Evolutionary conservation across 345 rosid genomes (phyloP).

Genomic region (Aquilaria sinensis): DNA sequence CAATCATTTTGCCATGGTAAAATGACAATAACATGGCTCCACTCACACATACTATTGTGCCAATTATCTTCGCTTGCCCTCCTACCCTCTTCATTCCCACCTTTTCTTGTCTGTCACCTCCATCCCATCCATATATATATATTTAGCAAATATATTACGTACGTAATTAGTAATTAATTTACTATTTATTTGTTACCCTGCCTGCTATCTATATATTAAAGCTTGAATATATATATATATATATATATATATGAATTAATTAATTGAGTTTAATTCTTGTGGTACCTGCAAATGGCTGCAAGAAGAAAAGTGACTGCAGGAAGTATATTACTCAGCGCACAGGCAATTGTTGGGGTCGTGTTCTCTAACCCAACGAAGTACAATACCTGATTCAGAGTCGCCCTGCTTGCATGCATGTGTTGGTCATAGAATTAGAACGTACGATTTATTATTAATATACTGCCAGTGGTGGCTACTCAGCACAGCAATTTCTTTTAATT

Average conservation of each 20-base stretch:
- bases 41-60: slow-evolving; percentile 69
- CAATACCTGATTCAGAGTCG: slow-evolving; percentile 65
- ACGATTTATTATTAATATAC: no score
- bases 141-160: no score
- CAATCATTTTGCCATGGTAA: slow-evolving; percentile 62
- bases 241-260: background rate
- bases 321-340: slow-evolving; percentile 70
- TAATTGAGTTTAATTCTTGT: background rate
- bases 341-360: slow-evolving; percentile 77
- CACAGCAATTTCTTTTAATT: no score
- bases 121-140: background rate
- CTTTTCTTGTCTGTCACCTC: slow-evolving; percentile 56
- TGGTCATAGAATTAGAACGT: no score
- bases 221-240: no score
- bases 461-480: no score
- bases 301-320: slow-evolving; percentile 78
- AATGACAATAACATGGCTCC: slow-evolving; percentile 95
- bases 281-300: slow-evolving; percentile 70
- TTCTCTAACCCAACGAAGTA: slow-evolving; percentile 73
- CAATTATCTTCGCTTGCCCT: slow-evolving; percentile 76
- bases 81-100: slow-evolving; percentile 49
- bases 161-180: no score
- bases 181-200: no score
- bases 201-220: no score
- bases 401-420: slow-evolving; percentile 30